Base-by-base conservation (phyloP, 169 alveolate species). In the Cryptosporidium andersoni region DNA sequence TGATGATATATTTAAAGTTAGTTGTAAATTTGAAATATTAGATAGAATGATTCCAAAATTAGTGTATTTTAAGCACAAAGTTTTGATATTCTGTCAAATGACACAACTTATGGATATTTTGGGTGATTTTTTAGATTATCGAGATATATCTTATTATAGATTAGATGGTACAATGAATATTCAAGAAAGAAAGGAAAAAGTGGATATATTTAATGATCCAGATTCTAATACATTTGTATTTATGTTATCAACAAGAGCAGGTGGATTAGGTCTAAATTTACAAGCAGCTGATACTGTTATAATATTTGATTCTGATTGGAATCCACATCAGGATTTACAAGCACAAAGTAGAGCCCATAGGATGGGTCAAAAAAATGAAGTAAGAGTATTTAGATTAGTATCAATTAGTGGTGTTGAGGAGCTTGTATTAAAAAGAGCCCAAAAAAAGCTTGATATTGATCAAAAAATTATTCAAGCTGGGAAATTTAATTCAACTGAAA, bases 211-310 rank as follows among this genome's bases (percentile, higher is more conserved):
- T 81, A 93, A 91, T 68, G 52, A 68, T 53, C 55, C 65, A 9
- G 89, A 81, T 25, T 74, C 80, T 9, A 90, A 88, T 16, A 82
- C 67, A 74, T 53, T 62, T 68, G 82, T 90, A 25, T 90, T 90
- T 55, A 64, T 90, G 60, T 66, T 90, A 7, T 90, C 93, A 5
- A 90, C 92, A 8, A 74, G 92, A 40, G 85, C 94, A 9, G 94
- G 93, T 8, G 98, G 98, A 0, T 91, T 95, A 14, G 99, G 99
- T 4, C 89, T 96, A 14, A 96, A 96, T 81, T 92, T 96, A 36
- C 95, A 96, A 88, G 94, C 97, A 1, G 98, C 98, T 2, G 98
- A 96, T 89, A 95, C 99, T n/a, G 99, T 96, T 9, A 94, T 96
- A 3, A 92, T 96, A 25, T 96, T 94, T 82, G 99, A 96, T 82